Evolutionary conservation across 768 basidiomycete species (phyloP), one percentile per base, ranked within the genome.

Genomic region (Agrocybe praecox): DNA sequence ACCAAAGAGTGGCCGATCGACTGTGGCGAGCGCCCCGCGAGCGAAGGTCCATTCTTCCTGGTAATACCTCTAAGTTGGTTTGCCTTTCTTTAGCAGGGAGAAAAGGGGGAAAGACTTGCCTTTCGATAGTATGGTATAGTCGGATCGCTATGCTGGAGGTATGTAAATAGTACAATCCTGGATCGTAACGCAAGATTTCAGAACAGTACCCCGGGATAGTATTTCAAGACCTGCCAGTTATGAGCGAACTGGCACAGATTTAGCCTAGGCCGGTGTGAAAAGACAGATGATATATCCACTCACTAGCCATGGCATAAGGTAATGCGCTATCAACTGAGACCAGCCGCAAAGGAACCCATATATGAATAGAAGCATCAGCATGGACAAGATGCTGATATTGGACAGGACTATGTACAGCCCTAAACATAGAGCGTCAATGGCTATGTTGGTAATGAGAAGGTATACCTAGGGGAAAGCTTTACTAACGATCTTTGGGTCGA

Each of bases 91-190:
- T 15, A 49, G 23, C 14, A 4, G 5, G 5, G 34, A 46, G 18
- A 49, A 40, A 23, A 17, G 29, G 19, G 12, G 19, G 17, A 29
- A 1, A 7, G 46, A 26, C 52, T 34, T 52, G 73, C 75, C 68
- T 73, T 72, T 44, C 85, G 80, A 66, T 85, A 87, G 59, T 85
- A 84, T 0, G 85, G 85, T 24, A 86, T 75, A 0, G 74, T 77
- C 6, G 82, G 80, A 62, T 84, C 84, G 51, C 82, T 84, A 61
- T 87, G 85, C 45, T 86, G 85, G 12, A 87, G 72, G 62, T 83
- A 85, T 1, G 84, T 84, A 61, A 85, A 79, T 72, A 80, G 81
- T 49, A 85, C 81, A 63, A 87, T 82, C 84, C 83, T 80, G 47
- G 59, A 48, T 24, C 21, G 21, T n/a, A 2, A 23, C 3, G 21